Percentiles rank a stretch among this genome's conserved stretches.
Evolutionary conservation across 169 alveolate species (phyloP).

Genomic region (Eimeria maxima): DNA sequence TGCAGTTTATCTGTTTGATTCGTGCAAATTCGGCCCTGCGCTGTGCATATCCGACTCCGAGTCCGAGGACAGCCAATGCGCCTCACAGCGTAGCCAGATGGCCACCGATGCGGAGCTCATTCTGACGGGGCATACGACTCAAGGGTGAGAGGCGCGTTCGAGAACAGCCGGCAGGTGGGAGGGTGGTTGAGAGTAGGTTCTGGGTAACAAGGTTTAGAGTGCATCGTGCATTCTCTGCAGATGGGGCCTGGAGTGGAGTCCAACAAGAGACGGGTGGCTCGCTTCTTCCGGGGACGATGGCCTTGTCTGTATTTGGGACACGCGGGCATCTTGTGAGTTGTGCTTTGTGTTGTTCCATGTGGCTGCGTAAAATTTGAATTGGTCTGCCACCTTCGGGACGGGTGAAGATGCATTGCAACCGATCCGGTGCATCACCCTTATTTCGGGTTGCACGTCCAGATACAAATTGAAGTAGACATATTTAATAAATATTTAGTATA

Average conservation of each 20-base stretch:
- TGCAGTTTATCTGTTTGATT: slow-evolving; percentile 78
- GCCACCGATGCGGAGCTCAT: slow-evolving; percentile 74
- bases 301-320: slow-evolving; percentile 82
- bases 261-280: slow-evolving; percentile 66
- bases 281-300: slow-evolving; percentile 86
- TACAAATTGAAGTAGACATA: not conserved
- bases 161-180: not conserved
- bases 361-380: not conserved
- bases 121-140: slow-evolving; percentile 69
- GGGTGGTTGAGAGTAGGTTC: not conserved
- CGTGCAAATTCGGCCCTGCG: slow-evolving; percentile 75
- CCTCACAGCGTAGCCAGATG: slow-evolving; percentile 61
- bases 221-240: slow-evolving; percentile 86
- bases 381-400: not conserved
- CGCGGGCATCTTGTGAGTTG: slow-evolving; percentile 67
- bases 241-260: slow-evolving; percentile 84
- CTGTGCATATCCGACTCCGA: slow-evolving; percentile 32
- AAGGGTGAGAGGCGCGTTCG: slow-evolving; percentile 70
- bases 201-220: not conserved
- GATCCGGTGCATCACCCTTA: not conserved
- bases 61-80: slow-evolving; percentile 25
- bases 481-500: not conserved
- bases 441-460: not conserved
- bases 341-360: not conserved
- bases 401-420: not conserved